Percentiles rank a stretch among this genome's conserved stretches.
phyloP scores from a whole-genome alignment of 306 rosid genomes.

The Bauhinia variegata region DNA sequence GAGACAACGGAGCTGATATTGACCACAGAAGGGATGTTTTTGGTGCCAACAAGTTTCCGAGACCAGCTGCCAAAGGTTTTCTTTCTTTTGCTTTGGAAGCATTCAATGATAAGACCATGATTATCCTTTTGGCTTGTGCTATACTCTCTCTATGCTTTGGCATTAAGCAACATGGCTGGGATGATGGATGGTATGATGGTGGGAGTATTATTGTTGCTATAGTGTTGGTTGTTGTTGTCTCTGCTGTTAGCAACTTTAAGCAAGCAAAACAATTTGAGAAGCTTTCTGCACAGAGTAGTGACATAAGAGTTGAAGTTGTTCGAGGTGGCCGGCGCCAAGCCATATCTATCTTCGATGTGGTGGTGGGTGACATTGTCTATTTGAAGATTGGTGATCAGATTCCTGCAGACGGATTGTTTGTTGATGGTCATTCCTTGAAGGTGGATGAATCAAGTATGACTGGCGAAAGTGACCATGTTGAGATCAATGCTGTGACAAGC shows the following conservation, averaged over 20 bases:
- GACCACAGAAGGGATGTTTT: background rate
- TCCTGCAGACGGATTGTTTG: slow-evolving; percentile 12
- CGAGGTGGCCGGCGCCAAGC: background rate
- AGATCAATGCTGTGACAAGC: background rate
- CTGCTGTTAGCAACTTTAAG: background rate
- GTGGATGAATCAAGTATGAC: slow-evolving; percentile 20
- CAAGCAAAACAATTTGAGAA: background rate
- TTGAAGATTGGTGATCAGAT: slow-evolving; percentile 25
- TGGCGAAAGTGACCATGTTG: slow-evolving; percentile 3
- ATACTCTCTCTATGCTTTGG: slow-evolving; percentile 1
- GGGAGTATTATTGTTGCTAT: slow-evolving; percentile 6
- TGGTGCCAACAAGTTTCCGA: background rate
- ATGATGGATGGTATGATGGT: slow-evolving; percentile 23
- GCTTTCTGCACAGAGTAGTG: background rate
- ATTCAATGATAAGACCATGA: slow-evolving; percentile 1
- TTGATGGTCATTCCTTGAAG: background rate
- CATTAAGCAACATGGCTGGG: background rate
- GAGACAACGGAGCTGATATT: background rate
- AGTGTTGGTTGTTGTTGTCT: slow-evolving; percentile 1
- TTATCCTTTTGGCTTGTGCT: slow-evolving; percentile 7
- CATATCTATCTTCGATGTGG: slow-evolving; percentile 1
- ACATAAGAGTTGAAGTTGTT: background rate
- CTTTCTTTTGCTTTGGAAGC: background rate
- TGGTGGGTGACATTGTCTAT: background rate
- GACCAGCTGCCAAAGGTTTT: background rate